Percentiles rank a stretch among this genome's conserved stretches.
phyloP scores from a whole-genome alignment of 179 eudicot species.

The Sideroxylon spinosum region DNA sequence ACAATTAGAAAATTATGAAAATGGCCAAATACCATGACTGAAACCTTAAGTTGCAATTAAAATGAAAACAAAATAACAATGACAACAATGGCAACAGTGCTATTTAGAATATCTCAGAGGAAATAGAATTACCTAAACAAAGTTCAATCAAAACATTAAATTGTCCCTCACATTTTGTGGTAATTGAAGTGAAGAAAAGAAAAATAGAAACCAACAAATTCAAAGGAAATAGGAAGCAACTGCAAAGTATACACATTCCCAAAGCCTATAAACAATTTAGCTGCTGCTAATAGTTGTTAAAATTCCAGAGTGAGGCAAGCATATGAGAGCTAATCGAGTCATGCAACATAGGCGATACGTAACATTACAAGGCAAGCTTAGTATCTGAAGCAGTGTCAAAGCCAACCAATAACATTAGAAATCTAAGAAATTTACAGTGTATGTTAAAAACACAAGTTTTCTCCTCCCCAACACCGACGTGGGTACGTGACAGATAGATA shows the following conservation, averaged over 20 bases:
- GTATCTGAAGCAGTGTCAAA: not conserved
- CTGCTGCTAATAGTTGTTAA: not conserved
- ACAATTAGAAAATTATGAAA: not conserved
- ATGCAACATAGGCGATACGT: not conserved
- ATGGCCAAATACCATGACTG: not conserved
- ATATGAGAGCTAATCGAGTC: not conserved
- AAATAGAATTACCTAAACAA: not conserved
- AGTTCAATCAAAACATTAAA: not conserved
- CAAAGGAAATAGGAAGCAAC: not conserved
- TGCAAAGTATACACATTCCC: not conserved
- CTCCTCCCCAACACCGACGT: no score
- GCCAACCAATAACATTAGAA: not conserved
- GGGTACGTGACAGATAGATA: no score
- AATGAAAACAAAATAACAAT: not conserved
- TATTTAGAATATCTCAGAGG: not conserved
- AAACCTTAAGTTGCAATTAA: not conserved
- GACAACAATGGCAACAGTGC: not conserved
- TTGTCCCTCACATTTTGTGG: not conserved
- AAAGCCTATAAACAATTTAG: not conserved
- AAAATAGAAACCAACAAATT: not conserved
- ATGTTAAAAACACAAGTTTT: no score
- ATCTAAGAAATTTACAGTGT: no score
- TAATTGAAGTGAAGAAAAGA: not conserved
- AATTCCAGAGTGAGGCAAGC: not conserved
- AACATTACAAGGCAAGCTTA: not conserved